phyloP scores from a whole-genome alignment of 2,329 filamentous ascomycete species.

The Diaporthe amygdali region DNA sequence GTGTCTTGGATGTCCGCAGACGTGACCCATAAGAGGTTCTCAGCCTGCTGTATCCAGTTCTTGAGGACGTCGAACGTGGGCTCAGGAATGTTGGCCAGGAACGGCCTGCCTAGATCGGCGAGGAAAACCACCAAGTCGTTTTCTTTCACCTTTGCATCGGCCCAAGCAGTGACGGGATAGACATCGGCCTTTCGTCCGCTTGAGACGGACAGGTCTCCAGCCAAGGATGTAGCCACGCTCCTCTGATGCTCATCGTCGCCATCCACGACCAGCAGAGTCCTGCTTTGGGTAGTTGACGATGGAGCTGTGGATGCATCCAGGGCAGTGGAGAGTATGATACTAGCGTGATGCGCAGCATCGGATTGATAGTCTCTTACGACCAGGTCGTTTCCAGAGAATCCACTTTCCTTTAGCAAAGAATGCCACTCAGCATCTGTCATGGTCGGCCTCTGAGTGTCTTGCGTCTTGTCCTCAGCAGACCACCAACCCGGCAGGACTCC shows the following conservation, averaged over 20 bases:
- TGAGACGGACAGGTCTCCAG: no score
- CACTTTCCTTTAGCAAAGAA: neutral
- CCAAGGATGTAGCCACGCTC: no score
- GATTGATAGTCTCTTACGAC: slow-evolving; percentile 14
- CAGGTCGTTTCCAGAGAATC: slow-evolving; percentile 18
- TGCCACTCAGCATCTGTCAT: neutral
- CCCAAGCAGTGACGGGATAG: no score
- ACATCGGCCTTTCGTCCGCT: neutral
- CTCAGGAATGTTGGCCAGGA: neutral
- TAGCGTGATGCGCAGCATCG: neutral
- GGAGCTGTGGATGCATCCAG: neutral
- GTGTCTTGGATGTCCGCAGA: neutral
- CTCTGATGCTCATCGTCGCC: no score
- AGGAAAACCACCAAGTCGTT: no score
- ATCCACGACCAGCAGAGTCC: neutral
- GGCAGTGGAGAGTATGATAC: neutral
- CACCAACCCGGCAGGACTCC: no score
- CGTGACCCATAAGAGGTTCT: neutral
- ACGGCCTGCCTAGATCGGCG: no score
- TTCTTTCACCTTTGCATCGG: no score
- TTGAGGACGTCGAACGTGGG: neutral
- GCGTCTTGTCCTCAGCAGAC: neutral
- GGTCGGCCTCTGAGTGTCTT: neutral
- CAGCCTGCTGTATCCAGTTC: neutral
- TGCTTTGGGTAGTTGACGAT: no score